Evolutionary conservation across 1,284 basidiomycete genomes (phyloP).

Genomic region (Melampsora larici-populina): DNA sequence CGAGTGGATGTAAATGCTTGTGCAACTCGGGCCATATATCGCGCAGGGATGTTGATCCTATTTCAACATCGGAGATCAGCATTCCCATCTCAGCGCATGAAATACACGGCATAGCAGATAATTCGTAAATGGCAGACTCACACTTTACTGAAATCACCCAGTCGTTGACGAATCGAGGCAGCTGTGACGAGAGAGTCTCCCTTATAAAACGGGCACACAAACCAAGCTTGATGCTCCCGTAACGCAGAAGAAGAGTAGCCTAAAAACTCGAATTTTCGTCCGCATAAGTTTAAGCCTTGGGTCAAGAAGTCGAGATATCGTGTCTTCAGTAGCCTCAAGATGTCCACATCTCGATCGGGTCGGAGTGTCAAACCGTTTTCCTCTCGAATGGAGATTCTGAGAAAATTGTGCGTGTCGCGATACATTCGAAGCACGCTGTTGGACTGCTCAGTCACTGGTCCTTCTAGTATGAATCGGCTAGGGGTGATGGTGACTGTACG

Average conservation of each 20-base stretch:
- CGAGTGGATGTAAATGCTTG: slow-evolving; percentile 78
- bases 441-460: slow-evolving; percentile 66
- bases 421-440: slow-evolving; percentile 65
- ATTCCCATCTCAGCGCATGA: neutral
- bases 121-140: neutral
- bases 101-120: neutral
- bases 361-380: slow-evolving; percentile 68
- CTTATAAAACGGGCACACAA: slow-evolving; percentile 63
- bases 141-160: slow-evolving; percentile 47
- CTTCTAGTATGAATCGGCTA: slow-evolving; percentile 67
- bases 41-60: slow-evolving; percentile 65
- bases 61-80: neutral
- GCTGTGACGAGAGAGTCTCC: slow-evolving; percentile 56
- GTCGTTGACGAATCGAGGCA: slow-evolving; percentile 38
- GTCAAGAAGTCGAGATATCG: slow-evolving; percentile 66
- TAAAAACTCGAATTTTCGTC: slow-evolving; percentile 67
- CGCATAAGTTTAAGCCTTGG: slow-evolving; percentile 66
- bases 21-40: slow-evolving; percentile 72
- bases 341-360: slow-evolving; percentile 66
- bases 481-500: slow-evolving; percentile 65
- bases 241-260: slow-evolving; percentile 70
- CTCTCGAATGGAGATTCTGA: slow-evolving; percentile 73
- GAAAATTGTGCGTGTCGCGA: slow-evolving; percentile 59
- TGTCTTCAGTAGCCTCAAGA: slow-evolving; percentile 60
- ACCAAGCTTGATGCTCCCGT: slow-evolving; percentile 72